Base-by-base conservation (phyloP, 2,329 filamentous ascomycete species). In the Fusarium oligoseptatum region DNA sequence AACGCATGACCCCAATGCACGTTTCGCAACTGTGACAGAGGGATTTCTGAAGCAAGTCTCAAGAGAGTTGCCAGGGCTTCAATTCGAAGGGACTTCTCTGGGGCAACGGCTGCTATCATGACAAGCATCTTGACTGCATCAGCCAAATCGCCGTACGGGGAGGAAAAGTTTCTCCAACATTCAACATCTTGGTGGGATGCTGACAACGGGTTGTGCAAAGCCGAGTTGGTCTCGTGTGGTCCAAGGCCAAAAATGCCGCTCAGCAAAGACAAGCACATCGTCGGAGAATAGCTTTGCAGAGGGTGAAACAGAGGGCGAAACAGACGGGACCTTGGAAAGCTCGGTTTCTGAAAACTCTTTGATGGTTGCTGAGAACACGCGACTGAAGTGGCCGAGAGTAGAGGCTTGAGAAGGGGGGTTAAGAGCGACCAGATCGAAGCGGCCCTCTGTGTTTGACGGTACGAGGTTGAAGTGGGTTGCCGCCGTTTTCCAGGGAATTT, bases 1-100 rank as follows among this genome's bases (percentile, higher is more conserved):
- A 71, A 71, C 0, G 15, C 48, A 4, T 71, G 69, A 3, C 69
- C 67, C 62, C 69, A 71, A 0, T 4, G 14, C 1, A 71, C 14
- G 2, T 34, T 15, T 4, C 48, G 62, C 22, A 48, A 48, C 43
- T 3, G 4, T 27, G 22, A 48, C 22, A 48, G 14, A 48, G 43
- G 43, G 7, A 14, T 27, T 10, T 48, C 43, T 7, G 43, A 48
- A 17, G 43, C 43, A 48, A 48, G 43, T 48, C 43, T 48, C 43
- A 48, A 48, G 22, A 48, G 43, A 9, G 22, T 22, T 17, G 43
- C 8, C 43, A 48, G 12, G 22, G 43, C 43, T 48, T 27, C 43
- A 17, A 15, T 27, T 8, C 43, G 43, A 48, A 27, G 43, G 22
- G 43, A 8, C 3, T 48, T 27, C 43, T 48, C 14, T 7, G 43